A percentile compares a stretch with the other conserved stretches of the same genome.
Evolutionary conservation across 805 yeast species (phyloP).

Genomic region (Lachancea mirantina): DNA sequence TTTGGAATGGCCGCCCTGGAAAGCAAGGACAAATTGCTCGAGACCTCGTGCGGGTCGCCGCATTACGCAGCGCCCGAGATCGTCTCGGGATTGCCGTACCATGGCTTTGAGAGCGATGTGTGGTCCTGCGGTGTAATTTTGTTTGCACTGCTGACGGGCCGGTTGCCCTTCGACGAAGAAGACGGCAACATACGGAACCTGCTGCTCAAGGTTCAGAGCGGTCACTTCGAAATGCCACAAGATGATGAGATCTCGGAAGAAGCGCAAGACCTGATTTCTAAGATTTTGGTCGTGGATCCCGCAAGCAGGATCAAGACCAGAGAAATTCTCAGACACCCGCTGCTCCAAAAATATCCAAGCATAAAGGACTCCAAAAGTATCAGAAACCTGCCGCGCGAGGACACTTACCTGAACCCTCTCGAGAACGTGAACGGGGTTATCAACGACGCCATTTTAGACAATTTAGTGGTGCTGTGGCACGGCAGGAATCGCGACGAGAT

Average conservation of each 20-base stretch:
- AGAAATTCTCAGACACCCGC: conserved; percentile 73
- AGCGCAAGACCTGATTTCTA: conserved; percentile 77
- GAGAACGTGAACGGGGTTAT: conserved; percentile 35
- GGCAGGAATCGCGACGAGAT: conserved; percentile 56
- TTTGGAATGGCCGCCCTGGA: conserved; percentile 99
- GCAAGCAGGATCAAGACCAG: conserved; percentile 67
- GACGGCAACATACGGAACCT: conserved; percentile 89
- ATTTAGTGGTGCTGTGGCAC: conserved; percentile 73
- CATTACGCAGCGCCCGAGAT: conserved; percentile 98
- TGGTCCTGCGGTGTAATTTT: conserved; percentile 98
- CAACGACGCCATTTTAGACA: conserved; percentile 68
- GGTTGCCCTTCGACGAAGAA: conserved; percentile 78
- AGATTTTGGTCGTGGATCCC: conserved; percentile 82
- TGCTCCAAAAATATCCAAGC: conserved; percentile 61
- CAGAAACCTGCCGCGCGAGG: conserved; percentile 35
- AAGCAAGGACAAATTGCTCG: conserved; percentile 69
- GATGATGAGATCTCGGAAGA: conserved; percentile 68
- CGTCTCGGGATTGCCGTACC: conserved; percentile 89
- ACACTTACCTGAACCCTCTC: conserved; percentile 33
- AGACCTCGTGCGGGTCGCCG: conserved; percentile 96
- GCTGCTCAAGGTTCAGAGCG: conserved; percentile 84
- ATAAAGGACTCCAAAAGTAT: conserved; percentile 30
- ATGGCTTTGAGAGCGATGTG: conserved; percentile 94
- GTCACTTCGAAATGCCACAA: conserved; percentile 76
- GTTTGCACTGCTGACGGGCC: conserved; percentile 90